phyloP scores from a whole-genome alignment of 805 yeast species.

The Teunomyces lycoperdinae region DNA sequence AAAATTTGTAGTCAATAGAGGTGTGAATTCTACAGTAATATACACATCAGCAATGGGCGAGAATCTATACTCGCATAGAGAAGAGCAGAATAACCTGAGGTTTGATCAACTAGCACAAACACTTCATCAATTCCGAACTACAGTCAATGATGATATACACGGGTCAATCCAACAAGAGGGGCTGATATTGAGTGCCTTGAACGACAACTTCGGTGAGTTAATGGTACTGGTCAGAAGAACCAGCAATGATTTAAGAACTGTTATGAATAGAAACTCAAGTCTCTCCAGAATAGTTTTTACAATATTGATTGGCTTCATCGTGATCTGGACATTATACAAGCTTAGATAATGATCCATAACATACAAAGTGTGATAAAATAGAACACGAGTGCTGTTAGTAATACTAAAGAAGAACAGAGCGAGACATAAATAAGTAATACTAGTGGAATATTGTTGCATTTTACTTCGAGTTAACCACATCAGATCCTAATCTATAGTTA shows the following conservation, averaged over 20 bases:
- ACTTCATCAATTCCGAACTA: slow-evolving; percentile 39
- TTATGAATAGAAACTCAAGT: slow-evolving; percentile 42
- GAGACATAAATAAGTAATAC: not conserved
- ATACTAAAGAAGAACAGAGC: not conserved
- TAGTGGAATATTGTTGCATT: not conserved
- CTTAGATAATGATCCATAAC: slow-evolving; percentile 16
- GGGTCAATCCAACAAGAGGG: slow-evolving; percentile 39
- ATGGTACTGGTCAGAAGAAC: slow-evolving; percentile 39
- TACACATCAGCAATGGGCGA: slow-evolving; percentile 12
- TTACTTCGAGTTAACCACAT: slow-evolving; percentile 47
- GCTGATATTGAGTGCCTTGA: slow-evolving; percentile 36
- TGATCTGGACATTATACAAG: slow-evolving; percentile 39
- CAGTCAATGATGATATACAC: slow-evolving; percentile 42
- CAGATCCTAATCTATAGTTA: slow-evolving; percentile 81
- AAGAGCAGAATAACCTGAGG: slow-evolving; percentile 40
- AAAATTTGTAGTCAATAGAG: not conserved
- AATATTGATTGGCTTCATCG: slow-evolving; percentile 30
- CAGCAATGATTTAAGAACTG: slow-evolving; percentile 38
- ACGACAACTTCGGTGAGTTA: slow-evolving; percentile 36
- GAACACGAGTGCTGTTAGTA: not conserved
- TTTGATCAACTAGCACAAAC: slow-evolving; percentile 44
- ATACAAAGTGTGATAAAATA: not conserved
- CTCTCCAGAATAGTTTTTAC: slow-evolving; percentile 36
- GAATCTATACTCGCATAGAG: slow-evolving; percentile 38
- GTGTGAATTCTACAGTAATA: not conserved